phyloP scores from a whole-genome alignment of 768 basidiomycete genomes.

The Hydnomerulius pinastri region DNA sequence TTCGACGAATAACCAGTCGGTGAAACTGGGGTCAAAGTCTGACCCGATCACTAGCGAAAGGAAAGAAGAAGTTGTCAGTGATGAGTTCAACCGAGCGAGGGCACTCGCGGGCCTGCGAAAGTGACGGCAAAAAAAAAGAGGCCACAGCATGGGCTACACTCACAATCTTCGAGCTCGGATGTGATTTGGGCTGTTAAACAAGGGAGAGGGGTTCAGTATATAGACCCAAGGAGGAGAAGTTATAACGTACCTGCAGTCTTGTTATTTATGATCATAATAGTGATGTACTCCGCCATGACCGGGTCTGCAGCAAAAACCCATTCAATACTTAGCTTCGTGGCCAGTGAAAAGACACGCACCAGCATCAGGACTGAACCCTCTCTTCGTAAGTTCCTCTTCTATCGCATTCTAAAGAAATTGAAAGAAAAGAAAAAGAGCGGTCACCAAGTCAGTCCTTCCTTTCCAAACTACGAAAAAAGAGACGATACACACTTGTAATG shows the following conservation, averaged over 20 bases:
- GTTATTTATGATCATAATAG: conserved; percentile 93
- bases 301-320: too few species aligned
- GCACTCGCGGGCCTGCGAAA: neutral
- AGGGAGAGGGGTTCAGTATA: conserved; percentile 9
- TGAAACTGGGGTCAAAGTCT: conserved; percentile 74
- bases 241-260: conserved; percentile 76
- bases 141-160: conserved; percentile 8
- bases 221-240: neutral
- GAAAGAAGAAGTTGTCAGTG: too few species aligned
- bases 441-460: too few species aligned
- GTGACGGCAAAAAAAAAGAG: conserved; percentile 17
- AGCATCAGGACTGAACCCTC: conserved; percentile 74
- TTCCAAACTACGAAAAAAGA: neutral
- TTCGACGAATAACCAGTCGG: conserved; percentile 85
- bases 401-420: conserved; percentile 60
- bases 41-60: too few species aligned
- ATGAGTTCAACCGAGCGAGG: too few species aligned
- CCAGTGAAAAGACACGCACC: conserved; percentile 55
- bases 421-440: conserved; percentile 13
- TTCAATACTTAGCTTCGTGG: too few species aligned
- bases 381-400: conserved; percentile 76
- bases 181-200: conserved; percentile 76
- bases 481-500: conserved; percentile 58
- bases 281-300: conserved; percentile 94
- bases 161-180: conserved; percentile 83